These are phyloP conservation scores for Picea mariana DNA, from an alignment of 83 land plant genomes.

Conservation along the genomic window DNA sequence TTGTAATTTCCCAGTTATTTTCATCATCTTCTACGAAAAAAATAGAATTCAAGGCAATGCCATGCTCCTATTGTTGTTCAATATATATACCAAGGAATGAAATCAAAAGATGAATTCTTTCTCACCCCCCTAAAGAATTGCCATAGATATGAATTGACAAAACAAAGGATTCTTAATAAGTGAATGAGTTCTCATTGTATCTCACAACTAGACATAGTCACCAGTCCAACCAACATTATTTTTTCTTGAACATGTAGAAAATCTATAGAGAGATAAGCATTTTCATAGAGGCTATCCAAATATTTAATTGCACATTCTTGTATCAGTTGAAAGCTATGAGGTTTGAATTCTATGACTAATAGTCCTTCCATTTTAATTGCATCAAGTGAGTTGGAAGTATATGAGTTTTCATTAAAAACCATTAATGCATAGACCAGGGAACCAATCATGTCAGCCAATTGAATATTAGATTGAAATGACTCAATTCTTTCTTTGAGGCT, in stretches of 20 bases:
- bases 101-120: constrained; percentile 79
- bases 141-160: constrained; percentile 29
- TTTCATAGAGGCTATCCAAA: constrained; percentile 41
- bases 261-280: constrained; percentile 26
- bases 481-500: too few relatives aligned
- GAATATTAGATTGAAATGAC: constrained; percentile 21
- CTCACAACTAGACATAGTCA: constrained; percentile 68
- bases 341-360: constrained; percentile 55
- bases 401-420: constrained; percentile 36
- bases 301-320: constrained; percentile 84
- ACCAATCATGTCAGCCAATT: constrained; percentile 58
- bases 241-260: constrained; percentile 71
- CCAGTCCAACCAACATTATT: constrained; percentile 65
- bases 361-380: constrained; percentile 52
- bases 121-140: constrained; percentile 61
- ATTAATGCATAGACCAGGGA: constrained; percentile 74
- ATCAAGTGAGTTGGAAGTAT: constrained; percentile 24
- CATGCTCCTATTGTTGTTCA: constrained; percentile 84
- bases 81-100: constrained; percentile 75
- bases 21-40: constrained; percentile 69
- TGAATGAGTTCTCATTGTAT: constrained; percentile 62
- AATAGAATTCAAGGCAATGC: constrained; percentile 65
- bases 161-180: constrained; percentile 49
- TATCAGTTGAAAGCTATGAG: constrained; percentile 44
- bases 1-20: constrained; percentile 88